These are phyloP conservation scores for Theileria annulata DNA, from an alignment of 169 alveolate genomes.

Conservation along the genomic window DNA sequence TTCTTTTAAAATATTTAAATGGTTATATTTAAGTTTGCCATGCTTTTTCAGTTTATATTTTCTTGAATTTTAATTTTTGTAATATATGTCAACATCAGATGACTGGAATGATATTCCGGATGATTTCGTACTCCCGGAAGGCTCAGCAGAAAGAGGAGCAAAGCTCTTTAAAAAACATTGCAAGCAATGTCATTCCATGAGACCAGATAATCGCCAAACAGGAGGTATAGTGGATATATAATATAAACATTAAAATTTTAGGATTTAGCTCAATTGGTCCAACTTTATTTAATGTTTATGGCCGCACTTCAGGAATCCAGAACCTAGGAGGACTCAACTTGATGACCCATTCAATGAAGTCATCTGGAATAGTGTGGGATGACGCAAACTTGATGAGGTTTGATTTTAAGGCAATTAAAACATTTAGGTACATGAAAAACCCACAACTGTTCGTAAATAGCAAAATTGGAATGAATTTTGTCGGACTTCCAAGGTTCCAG, in stretches of 20 bases:
- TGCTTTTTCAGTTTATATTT: background rate
- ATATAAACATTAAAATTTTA: slow-evolving; percentile 7
- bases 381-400: slow-evolving; percentile 79
- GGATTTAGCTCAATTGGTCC: slow-evolving; percentile 82
- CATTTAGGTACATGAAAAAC: slow-evolving; percentile 73
- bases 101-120: slow-evolving; percentile 70
- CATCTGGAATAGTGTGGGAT: slow-evolving; percentile 80
- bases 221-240: slow-evolving; percentile 27
- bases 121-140: slow-evolving; percentile 76
- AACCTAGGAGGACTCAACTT: slow-evolving; percentile 63
- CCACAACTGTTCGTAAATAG: slow-evolving; percentile 73
- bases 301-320: slow-evolving; percentile 77
- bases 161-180: slow-evolving; percentile 81
- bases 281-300: slow-evolving; percentile 78
- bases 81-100: slow-evolving; percentile 29
- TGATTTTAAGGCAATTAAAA: background rate
- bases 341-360: slow-evolving; percentile 71
- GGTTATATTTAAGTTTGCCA: background rate
- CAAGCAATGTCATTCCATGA: slow-evolving; percentile 82
- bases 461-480: slow-evolving; percentile 76
- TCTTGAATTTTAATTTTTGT: background rate
- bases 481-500: slow-evolving; percentile 77
- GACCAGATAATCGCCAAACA: slow-evolving; percentile 79
- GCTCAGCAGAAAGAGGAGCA: slow-evolving; percentile 78
- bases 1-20: background rate